Evolutionary conservation across 2,329 filamentous ascomycete genomes (phyloP), one percentile per base, ranked within the genome.

Genomic region (Anthostomella pinea): DNA sequence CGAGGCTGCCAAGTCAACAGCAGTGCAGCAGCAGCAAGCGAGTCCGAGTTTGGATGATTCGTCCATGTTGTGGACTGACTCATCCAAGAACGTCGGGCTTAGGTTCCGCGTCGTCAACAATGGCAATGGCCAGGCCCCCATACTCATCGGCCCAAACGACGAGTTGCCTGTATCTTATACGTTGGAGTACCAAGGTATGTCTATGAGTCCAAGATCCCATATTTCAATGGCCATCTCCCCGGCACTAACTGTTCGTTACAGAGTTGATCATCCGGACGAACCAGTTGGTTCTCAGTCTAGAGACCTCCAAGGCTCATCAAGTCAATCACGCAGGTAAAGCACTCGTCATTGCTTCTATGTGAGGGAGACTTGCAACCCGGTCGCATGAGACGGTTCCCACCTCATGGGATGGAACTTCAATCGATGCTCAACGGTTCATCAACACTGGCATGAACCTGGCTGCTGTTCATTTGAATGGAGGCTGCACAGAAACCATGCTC

Each of bases 171-270:
- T 86, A 8, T 79, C 72, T 35, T 93, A 88, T 56, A 74, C 74
- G 27, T 66, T 93, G 18, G 76, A 85, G 38, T 85, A 87, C 53
- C 71, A 86, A 74, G 81, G 85, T 87, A 66, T 40, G 71, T 56
- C 28, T 17, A 13, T 18, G 19, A 6, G n/a, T n/a, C n/a, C n/a
- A n/a, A n/a, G n/a, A n/a, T n/a, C n/a, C n/a, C n/a, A n/a, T n/a
- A n/a, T n/a, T n/a, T n/a, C n/a, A n/a, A n/a, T n/a, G n/a, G n/a
- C n/a, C n/a, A n/a, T n/a, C n/a, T n/a, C n/a, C n/a, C 21, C 8
- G 16, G 3, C 6, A 33, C 19, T 23, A 54, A 39, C 21, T 14
- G 13, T 30, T 33, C 10, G 11, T n/a, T 21, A n/a, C 52, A 86
- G 85, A 88, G 64, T 62, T 89, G 35, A 62, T 85, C 26, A 70